Percentiles rank a stretch among this genome's conserved stretches.
phyloP scores from a whole-genome alignment of 2,329 filamentous ascomycete species.

The Colletotrichum coccodes region DNA sequence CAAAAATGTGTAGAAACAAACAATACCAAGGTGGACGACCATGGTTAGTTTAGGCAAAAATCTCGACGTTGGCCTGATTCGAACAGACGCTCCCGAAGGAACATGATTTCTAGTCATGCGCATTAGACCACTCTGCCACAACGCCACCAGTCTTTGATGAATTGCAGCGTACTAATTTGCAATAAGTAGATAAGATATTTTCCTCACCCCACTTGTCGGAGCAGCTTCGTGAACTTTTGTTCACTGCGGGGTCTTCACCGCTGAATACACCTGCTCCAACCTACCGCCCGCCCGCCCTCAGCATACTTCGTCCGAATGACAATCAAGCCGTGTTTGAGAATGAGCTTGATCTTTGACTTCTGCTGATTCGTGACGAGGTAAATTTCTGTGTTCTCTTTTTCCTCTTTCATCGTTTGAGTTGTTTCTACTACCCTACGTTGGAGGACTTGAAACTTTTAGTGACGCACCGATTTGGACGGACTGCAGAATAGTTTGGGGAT shows the following conservation, averaged over 20 bases:
- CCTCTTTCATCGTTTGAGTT: not conserved
- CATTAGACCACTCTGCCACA: conserved; percentile 29
- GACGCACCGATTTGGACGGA: not conserved
- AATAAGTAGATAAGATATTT: no score
- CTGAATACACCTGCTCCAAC: not conserved
- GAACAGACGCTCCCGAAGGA: conserved; percentile 30
- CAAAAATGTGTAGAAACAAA: not conserved
- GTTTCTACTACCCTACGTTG: not conserved
- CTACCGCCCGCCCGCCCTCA: no score
- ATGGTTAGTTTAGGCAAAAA: not conserved
- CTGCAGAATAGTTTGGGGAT: not conserved
- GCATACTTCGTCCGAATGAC: not conserved
- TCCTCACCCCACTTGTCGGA: no score
- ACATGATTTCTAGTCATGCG: conserved; percentile 30
- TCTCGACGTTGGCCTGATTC: conserved; percentile 22
- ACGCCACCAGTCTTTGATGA: conserved; percentile 2
- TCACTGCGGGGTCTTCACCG: not conserved
- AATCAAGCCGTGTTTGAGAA: not conserved
- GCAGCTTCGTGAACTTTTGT: no score
- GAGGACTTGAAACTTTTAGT: not conserved
- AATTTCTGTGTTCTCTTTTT: not conserved
- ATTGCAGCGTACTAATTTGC: no score
- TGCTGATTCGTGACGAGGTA: not conserved
- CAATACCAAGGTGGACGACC: not conserved
- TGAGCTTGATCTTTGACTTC: not conserved